phyloP scores from a whole-genome alignment of 1,139 yeast genomes.

The Scheffersomyces quercinus region DNA sequence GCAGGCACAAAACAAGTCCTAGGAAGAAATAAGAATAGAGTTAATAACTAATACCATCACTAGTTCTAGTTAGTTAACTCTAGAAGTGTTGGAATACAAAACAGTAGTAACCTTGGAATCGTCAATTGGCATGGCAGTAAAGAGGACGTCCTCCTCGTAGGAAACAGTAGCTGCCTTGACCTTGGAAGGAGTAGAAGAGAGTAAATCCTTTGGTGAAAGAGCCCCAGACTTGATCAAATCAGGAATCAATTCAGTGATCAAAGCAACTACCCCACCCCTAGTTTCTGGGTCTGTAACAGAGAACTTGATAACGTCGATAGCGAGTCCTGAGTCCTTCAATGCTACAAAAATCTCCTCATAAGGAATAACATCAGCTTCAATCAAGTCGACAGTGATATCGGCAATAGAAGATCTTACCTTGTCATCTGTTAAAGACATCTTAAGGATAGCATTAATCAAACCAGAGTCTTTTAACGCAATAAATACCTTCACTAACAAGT shows the following conservation, averaged over 20 bases:
- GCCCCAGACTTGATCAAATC: constrained; percentile 18
- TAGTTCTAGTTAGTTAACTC: too few relatives aligned
- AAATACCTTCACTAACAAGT: constrained; percentile 24
- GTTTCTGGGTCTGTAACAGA: constrained; percentile 31
- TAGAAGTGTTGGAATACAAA: too few relatives aligned
- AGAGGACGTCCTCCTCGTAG: too few relatives aligned
- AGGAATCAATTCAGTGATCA: constrained; percentile 29
- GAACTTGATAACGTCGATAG: constrained; percentile 26
- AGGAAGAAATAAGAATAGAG: too few relatives aligned
- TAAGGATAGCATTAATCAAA: constrained; percentile 27
- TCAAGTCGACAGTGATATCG: constrained; percentile 25
- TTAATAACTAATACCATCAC: too few relatives aligned
- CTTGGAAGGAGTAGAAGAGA: not conserved
- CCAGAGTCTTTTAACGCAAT: constrained; percentile 31
- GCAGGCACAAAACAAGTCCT: too few relatives aligned
- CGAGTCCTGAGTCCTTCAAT: constrained; percentile 32
- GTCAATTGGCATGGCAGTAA: too few relatives aligned
- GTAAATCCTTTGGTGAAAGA: constrained; percentile 2
- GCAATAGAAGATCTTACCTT: constrained; percentile 26
- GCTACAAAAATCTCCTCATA: constrained; percentile 34
- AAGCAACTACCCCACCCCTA: constrained; percentile 28
- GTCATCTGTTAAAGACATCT: constrained; percentile 32
- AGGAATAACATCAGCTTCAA: constrained; percentile 34
- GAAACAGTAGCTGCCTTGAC: too few relatives aligned
- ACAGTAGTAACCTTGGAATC: too few relatives aligned